These are phyloP conservation scores for Pistacia vera DNA, from an alignment of 345 rosid genomes.

Conservation along the genomic window DNA sequence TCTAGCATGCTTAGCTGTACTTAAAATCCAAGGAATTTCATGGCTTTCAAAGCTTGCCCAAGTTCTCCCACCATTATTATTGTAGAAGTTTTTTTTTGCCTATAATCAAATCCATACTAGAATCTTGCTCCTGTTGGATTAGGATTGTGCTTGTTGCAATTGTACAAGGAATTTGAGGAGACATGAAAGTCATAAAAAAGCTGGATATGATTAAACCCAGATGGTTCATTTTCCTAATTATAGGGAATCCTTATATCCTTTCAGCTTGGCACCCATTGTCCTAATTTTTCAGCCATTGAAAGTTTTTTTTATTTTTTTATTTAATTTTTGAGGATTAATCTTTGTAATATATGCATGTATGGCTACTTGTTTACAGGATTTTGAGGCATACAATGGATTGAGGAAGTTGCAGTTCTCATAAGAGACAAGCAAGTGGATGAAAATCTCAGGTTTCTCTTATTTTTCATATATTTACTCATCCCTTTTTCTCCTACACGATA, in stretches of 20 bases:
- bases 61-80: not conserved
- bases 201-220: not conserved
- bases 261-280: not conserved
- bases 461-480: not conserved
- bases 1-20: not conserved
- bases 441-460: slow-evolving; percentile 66
- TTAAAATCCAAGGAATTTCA: not conserved
- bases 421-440: slow-evolving; percentile 92
- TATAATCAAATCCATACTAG: not conserved
- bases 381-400: slow-evolving; percentile 89
- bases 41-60: not conserved
- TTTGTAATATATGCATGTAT: slow-evolving; percentile 1
- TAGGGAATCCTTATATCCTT: not conserved
- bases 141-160: not conserved
- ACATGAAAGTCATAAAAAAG: not conserved
- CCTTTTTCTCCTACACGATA: not conserved
- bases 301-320: not conserved
- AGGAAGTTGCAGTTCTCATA: slow-evolving; percentile 83
- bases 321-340: not conserved
- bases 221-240: not conserved
- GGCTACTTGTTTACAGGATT: slow-evolving; percentile 52
- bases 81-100: not conserved
- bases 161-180: not conserved
- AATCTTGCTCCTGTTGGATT: not conserved
- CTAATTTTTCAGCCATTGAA: not conserved